Conservation (phyloP, 805 yeast genomes). For the Candida awuae region DNA sequence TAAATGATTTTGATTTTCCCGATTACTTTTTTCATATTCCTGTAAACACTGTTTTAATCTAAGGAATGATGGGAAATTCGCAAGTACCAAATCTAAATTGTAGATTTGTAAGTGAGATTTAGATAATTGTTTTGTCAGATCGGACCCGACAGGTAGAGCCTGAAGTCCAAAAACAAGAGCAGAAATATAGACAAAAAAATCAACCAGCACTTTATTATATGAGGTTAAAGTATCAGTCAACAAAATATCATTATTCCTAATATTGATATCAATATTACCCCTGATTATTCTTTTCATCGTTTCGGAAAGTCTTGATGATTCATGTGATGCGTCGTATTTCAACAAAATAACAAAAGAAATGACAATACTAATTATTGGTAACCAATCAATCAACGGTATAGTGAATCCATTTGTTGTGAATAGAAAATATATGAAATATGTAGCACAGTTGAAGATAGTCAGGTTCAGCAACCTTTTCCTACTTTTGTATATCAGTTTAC, state of each 20-base stretch:
- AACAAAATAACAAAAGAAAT: slow-evolving; percentile 30
- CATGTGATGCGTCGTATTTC: slow-evolving; percentile 20
- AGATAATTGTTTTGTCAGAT: slow-evolving; percentile 20
- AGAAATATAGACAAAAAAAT: slow-evolving; percentile 51
- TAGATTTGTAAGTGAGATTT: slow-evolving; percentile 24
- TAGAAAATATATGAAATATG: slow-evolving; percentile 25
- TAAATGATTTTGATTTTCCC: slow-evolving; percentile 45
- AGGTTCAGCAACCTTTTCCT: slow-evolving; percentile 16
- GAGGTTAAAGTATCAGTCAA: slow-evolving; percentile 82
- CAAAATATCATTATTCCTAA: slow-evolving; percentile 72
- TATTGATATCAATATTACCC: slow-evolving; percentile 53
- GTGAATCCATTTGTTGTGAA: slow-evolving; percentile 19
- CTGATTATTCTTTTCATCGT: slow-evolving; percentile 44
- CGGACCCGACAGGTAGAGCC: slow-evolving; percentile 25
- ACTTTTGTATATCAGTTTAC: slow-evolving; percentile 14
- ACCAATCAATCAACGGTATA: slow-evolving; percentile 24
- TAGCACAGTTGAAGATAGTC: slow-evolving; percentile 20
- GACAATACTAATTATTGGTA: slow-evolving; percentile 34
- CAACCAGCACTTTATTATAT: slow-evolving; percentile 67
- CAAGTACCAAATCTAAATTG: slow-evolving; percentile 26
- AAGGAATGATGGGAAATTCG: slow-evolving; percentile 56
- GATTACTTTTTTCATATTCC: slow-evolving; percentile 49
- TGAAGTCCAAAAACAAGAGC: slow-evolving; percentile 32
- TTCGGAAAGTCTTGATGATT: slow-evolving; percentile 39
- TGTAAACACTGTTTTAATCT: slow-evolving; percentile 74